A percentile compares a stretch with the other conserved stretches of the same genome.
phyloP scores from a whole-genome alignment of 352 stramenopile species.

The Globisporangium nodosum region DNA sequence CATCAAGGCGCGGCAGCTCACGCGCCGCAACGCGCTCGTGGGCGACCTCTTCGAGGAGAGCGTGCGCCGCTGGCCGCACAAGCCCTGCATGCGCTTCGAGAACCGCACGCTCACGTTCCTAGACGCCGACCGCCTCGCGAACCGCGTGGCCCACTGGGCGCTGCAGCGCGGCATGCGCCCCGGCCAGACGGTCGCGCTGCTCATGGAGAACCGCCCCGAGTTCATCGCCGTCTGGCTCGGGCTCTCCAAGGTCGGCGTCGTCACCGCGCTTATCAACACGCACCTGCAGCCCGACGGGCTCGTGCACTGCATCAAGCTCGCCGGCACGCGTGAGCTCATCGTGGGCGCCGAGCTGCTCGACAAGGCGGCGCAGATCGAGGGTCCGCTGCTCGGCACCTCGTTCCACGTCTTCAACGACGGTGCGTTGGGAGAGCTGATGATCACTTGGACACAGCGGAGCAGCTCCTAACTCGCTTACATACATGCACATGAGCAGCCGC shows the following conservation, averaged over 20 bases:
- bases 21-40: constrained; percentile 30
- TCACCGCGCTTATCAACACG: constrained; percentile 84
- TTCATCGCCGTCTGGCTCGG: constrained; percentile 82
- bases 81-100: constrained; percentile 58
- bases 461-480: too few relatives aligned
- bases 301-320: constrained; percentile 72
- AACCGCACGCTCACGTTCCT: constrained; percentile 40
- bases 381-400: constrained; percentile 27
- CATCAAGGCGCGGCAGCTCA: constrained; percentile 31
- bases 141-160: constrained; percentile 75
- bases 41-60: constrained; percentile 60
- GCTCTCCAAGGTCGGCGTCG: constrained; percentile 77
- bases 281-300: constrained; percentile 57
- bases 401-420: constrained; percentile 57
- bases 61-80: constrained; percentile 47
- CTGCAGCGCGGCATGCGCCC: constrained; percentile 33
- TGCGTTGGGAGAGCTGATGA: constrained; percentile 18
- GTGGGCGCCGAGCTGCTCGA: constrained; percentile 59
- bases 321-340: constrained; percentile 54
- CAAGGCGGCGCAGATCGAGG: constrained; percentile 29
- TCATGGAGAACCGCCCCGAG: constrained; percentile 86
- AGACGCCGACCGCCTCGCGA: constrained; percentile 57
- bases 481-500: constrained; percentile 9
- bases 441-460: too few relatives aligned
- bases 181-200: constrained; percentile 69